Conservation (phyloP, 257 asterid species). For the Scutellaria barbata region DNA sequence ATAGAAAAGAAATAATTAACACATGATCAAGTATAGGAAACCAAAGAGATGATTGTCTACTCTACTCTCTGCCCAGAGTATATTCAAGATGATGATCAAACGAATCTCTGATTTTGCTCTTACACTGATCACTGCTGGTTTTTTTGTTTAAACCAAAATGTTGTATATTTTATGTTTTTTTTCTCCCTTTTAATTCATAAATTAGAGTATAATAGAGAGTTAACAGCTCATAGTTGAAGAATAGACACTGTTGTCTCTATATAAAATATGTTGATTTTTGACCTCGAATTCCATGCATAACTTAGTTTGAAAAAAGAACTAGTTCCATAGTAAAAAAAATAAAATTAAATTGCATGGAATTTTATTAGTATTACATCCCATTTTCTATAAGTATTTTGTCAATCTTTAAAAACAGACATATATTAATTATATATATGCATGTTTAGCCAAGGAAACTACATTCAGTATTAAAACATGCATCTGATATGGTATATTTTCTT, state of each 20-base stretch:
- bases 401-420: too few relatives aligned
- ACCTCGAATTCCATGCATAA: constrained; percentile 27
- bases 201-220: constrained; percentile 12
- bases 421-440: not conserved
- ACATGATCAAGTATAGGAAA: constrained; percentile 26
- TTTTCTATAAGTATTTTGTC: too few relatives aligned
- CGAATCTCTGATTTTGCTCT: constrained; percentile 39
- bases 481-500: constrained; percentile 26
- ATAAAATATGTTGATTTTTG: constrained; percentile 25
- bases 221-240: constrained; percentile 45
- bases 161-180: constrained; percentile 13
- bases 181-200: constrained; percentile 11
- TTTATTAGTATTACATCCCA: too few relatives aligned
- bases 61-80: not conserved
- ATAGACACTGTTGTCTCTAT: constrained; percentile 11
- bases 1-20: not conserved
- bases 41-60: constrained; percentile 33
- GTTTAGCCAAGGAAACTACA: constrained; percentile 20
- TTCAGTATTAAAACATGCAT: constrained; percentile 32
- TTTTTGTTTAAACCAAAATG: constrained; percentile 6
- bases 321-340: not conserved
- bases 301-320: not conserved
- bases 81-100: constrained; percentile 15
- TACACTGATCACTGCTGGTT: not conserved
- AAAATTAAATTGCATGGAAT: not conserved